These are phyloP conservation scores for Sicyos edulis DNA, from an alignment of 306 rosid species.

Conservation along the genomic window DNA sequence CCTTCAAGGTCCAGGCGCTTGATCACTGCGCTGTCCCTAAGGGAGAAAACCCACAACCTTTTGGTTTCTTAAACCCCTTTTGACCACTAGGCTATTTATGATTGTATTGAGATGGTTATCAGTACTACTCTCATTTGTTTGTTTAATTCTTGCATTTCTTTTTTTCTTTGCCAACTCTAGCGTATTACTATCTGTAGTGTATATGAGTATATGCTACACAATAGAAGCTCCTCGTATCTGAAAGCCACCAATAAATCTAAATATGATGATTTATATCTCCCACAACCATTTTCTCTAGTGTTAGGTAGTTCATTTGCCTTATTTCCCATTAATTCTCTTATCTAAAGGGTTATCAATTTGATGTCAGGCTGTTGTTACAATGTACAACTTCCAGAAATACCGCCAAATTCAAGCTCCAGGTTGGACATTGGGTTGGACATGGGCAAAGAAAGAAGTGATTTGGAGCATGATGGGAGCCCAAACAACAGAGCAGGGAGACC, in stretches of 20 bases:
- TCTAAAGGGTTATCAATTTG: conserved; percentile 3
- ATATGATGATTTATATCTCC: not conserved
- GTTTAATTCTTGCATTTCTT: not conserved
- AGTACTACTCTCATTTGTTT: conserved; percentile 1
- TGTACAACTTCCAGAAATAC: conserved; percentile 89
- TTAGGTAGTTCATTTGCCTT: conserved; percentile 3
- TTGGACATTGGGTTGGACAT: conserved; percentile 89
- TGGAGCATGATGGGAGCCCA: conserved; percentile 91
- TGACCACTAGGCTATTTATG: too few relatives aligned
- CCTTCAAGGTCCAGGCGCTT: too few relatives aligned
- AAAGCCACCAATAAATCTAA: not conserved
- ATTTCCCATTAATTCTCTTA: not conserved
- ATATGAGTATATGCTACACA: not conserved
- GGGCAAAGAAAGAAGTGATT: conserved; percentile 95
- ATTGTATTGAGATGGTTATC: not conserved
- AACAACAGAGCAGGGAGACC: conserved; percentile 92
- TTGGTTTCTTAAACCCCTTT: too few relatives aligned
- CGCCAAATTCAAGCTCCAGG: conserved; percentile 90
- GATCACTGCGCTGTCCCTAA: too few relatives aligned
- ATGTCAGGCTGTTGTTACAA: conserved; percentile 81
- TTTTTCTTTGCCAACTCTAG: too few relatives aligned
- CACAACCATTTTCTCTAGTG: not conserved
- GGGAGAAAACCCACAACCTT: too few relatives aligned
- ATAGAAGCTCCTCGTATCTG: not conserved
- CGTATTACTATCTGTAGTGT: not conserved